These are phyloP conservation scores for Picea glauca DNA, from an alignment of 75 land plant genomes.

Conservation along the genomic window DNA sequence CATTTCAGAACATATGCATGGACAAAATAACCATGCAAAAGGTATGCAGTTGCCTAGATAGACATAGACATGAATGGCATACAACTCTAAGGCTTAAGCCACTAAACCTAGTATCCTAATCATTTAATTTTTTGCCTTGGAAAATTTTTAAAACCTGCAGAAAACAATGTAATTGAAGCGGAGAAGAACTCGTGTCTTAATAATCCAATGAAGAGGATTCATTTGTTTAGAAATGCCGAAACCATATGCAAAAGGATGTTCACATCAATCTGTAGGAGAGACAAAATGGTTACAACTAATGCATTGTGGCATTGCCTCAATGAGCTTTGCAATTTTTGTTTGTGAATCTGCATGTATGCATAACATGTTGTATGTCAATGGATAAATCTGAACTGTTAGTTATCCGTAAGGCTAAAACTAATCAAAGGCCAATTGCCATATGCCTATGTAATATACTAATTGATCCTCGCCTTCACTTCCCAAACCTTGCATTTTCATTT, in stretches of 20 bases:
- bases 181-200: not conserved
- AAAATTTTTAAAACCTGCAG: not conserved
- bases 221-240: not conserved
- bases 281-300: not conserved
- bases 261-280: not conserved
- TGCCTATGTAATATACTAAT: not conserved
- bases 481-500: not conserved
- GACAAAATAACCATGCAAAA: not conserved
- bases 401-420: too few relatives aligned
- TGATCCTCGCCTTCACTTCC: not conserved
- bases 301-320: not conserved
- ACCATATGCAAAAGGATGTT: not conserved
- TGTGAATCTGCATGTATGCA: not conserved
- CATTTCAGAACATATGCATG: not conserved
- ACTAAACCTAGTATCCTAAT: not conserved
- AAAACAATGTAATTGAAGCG: not conserved
- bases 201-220: not conserved
- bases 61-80: not conserved
- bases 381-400: too few relatives aligned
- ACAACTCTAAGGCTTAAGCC: too few relatives aligned
- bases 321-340: not conserved
- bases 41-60: not conserved
- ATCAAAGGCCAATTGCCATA: not conserved
- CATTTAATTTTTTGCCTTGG: not conserved
- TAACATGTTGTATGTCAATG: not conserved